Conservation (phyloP, 2,329 filamentous ascomycete genomes). For the Colletotrichum neosansevieriae region DNA sequence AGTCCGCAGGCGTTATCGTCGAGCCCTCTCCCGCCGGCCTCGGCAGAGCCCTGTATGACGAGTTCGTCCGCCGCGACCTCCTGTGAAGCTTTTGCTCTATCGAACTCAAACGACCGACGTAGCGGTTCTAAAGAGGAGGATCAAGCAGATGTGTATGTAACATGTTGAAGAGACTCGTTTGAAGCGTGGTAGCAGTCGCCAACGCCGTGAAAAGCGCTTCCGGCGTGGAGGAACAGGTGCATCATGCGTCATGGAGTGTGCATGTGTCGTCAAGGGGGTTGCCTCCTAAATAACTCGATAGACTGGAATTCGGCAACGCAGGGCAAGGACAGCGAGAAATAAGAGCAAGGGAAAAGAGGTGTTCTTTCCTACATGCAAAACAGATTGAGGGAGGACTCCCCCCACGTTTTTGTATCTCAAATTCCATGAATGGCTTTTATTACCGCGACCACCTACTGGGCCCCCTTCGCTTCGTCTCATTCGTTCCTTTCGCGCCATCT, state of each 20-base stretch:
- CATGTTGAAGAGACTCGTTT: constrained; percentile 37
- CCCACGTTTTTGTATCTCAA: constrained; percentile 4
- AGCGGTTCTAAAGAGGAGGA: constrained; percentile 18
- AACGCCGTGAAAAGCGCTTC: not conserved
- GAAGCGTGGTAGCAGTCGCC: constrained; percentile 23
- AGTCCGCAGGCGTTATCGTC: constrained; percentile 93
- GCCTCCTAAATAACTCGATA: constrained; percentile 17
- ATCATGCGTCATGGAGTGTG: constrained; percentile 3
- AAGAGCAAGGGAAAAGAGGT: not conserved
- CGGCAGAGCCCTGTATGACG: constrained; percentile 92
- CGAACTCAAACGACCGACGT: not conserved
- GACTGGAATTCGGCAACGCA: constrained; percentile 24
- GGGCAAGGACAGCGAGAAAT: constrained; percentile 7
- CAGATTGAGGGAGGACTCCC: not conserved
- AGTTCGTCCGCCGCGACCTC: constrained; percentile 96
- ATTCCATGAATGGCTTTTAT: not conserved
- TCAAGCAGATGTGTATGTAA: constrained; percentile 39
- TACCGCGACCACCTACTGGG: constrained; percentile 4
- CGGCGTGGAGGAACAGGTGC: constrained; percentile 19
- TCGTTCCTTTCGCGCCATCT: constrained; percentile 8
- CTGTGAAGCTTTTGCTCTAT: constrained; percentile 70
- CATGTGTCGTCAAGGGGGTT: constrained; percentile 13
- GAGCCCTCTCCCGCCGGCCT: constrained; percentile 93
- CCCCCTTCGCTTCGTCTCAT: constrained; percentile 4
- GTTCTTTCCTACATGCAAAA: not conserved